Conservation (phyloP, 176 grass and related monocot species). For the Zea mays region DNA sequence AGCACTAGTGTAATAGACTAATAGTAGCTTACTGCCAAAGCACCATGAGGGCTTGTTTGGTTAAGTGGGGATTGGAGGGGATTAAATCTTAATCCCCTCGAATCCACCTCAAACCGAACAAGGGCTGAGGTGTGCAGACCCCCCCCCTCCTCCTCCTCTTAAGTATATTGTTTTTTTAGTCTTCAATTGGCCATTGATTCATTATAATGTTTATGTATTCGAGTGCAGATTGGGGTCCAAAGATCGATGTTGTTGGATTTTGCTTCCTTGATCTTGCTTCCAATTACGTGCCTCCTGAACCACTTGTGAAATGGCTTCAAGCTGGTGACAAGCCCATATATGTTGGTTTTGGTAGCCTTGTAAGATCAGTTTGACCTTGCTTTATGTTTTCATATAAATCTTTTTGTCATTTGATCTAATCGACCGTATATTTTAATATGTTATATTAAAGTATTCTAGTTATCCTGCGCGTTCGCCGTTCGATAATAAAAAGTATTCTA, state of each 20-base stretch:
- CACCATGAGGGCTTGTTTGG: too few relatives aligned
- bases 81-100: too few relatives aligned
- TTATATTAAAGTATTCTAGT: neutral
- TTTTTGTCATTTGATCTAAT: constrained; percentile 17
- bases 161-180: neutral
- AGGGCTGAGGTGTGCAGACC: neutral
- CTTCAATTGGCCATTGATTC: neutral
- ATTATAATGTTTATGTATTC: constrained; percentile 27
- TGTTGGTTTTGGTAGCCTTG: constrained; percentile 95
- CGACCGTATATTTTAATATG: neutral
- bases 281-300: constrained; percentile 75
- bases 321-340: constrained; percentile 87
- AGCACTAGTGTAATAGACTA: constrained; percentile 2
- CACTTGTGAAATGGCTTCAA: constrained; percentile 90
- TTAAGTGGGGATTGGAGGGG: too few relatives aligned
- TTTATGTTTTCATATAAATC: constrained; percentile 35
- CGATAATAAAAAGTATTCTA: too few relatives aligned
- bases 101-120: too few relatives aligned
- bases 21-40: neutral
- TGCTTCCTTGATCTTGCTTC: constrained; percentile 97
- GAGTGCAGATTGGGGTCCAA: constrained; percentile 81
- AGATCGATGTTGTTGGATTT: constrained; percentile 96
- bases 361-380: constrained; percentile 51
- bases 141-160: too few relatives aligned
- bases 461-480: too few relatives aligned